These are phyloP conservation scores for Phallus indusiatus DNA, from an alignment of 768 basidiomycete species.

Conservation along the genomic window DNA sequence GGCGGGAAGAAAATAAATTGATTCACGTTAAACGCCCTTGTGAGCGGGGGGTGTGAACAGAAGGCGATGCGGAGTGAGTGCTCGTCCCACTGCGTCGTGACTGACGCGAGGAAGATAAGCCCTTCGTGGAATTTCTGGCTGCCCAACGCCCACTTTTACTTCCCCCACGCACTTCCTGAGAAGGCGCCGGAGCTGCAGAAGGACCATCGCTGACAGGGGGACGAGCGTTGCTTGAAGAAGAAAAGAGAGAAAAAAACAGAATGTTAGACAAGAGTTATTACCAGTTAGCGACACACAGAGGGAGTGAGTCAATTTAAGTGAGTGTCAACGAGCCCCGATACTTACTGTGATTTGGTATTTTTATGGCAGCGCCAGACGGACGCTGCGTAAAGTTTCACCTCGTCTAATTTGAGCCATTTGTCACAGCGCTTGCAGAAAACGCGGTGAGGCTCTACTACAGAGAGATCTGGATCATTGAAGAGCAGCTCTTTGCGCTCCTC, in stretches of 20 bases:
- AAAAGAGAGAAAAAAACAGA: not conserved
- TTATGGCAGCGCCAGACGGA: constrained; percentile 9
- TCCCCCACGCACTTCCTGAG: not conserved
- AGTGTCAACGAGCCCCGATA: not conserved
- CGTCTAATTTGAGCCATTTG: constrained; percentile 26
- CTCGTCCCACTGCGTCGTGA: not conserved
- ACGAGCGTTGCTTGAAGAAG: not conserved
- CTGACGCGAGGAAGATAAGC: not conserved
- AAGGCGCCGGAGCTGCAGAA: not conserved
- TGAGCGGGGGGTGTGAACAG: not conserved
- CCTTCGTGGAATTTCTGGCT: not conserved
- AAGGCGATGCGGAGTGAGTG: not conserved
- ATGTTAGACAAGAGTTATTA: no score
- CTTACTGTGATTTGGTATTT: constrained; percentile 9
- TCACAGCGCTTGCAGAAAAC: constrained; percentile 9
- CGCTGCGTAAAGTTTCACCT: constrained; percentile 20
- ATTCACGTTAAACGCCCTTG: not conserved
- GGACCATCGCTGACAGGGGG: not conserved
- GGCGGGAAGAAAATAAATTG: not conserved
- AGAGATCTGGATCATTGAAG: constrained; percentile 64
- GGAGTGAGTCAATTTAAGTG: no score
- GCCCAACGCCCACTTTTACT: not conserved
- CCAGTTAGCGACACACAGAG: no score
- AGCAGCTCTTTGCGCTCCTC: constrained; percentile 58
- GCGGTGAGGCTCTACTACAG: constrained; percentile 54